Evolutionary conservation across 2,329 filamentous ascomycete species (phyloP), one percentile per base, ranked within the genome.

Genomic region (Apiospora sp.): DNA sequence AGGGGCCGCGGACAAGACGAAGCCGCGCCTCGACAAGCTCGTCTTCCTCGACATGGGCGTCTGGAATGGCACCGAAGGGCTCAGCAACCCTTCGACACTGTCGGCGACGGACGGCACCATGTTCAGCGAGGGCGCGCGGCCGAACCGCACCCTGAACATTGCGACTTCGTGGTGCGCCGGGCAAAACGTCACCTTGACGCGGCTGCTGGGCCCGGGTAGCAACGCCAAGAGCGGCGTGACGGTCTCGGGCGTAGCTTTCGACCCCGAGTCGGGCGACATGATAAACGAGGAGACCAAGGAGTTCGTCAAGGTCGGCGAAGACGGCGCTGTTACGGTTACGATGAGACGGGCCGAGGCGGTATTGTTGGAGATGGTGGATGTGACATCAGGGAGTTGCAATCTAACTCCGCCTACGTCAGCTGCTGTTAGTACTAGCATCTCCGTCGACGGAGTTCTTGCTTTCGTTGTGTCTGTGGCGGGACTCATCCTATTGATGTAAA

Each of bases 21-120:
- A 51, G 19, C 37, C 64, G 54, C 24, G 44, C 16, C 76, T 82
- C 24, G 72, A 72, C 70, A 82, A 82, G 72, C 76, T 82, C 16
- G 81, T 82, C 7, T 77, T 82, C 72, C 76, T 82, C 34, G 80
- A 82, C 69, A 79, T 82, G 80, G 81, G 80, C 70, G 78, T 82
- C 5, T 82, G 80, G 80, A 82, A 82, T 72, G 81, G 81, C 70
- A 82, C 81, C 19, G 72, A 76, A 71, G 81, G 81, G 0, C 78
- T 82, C 37, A 71, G 74, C 69, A 82, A 82, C 74, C 79, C 81
- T 51, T 80, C 80, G 0, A 82, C 81, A 67, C 78, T 82, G 51
- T 72, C 72, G 24, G 79, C 74, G 4, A 80, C 80, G 30, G 80
- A 76, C 69, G 78, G 79, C 34, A 75, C 78, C 16, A 67, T 72